A percentile compares a stretch with the other conserved stretches of the same genome.
phyloP scores from a whole-genome alignment of 2,329 filamentous ascomycete species.

The Trichoderma sp. region DNA sequence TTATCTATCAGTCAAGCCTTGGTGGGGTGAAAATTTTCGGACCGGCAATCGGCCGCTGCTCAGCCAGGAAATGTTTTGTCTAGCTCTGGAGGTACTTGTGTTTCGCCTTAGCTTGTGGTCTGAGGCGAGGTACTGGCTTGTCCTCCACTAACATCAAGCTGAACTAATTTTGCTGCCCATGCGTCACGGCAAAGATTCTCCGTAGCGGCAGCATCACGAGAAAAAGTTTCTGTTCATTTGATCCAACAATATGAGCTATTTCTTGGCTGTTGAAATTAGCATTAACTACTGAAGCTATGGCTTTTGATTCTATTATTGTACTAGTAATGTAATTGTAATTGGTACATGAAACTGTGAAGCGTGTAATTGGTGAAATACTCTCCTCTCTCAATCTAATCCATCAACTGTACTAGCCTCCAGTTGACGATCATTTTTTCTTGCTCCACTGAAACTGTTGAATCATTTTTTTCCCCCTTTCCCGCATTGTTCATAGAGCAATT shows the following conservation, averaged over 20 bases:
- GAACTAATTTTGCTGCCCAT: not conserved
- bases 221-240: not conserved
- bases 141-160: slow-evolving; percentile 2
- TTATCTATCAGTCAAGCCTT: slow-evolving; percentile 18
- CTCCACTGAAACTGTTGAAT: not conserved
- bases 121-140: not conserved
- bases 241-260: not conserved
- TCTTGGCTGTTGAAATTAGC: not conserved
- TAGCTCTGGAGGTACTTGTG: not conserved
- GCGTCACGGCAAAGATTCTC: not conserved
- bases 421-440: not conserved
- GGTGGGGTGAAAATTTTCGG: slow-evolving; percentile 26
- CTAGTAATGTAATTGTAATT: not conserved
- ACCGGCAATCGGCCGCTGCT: slow-evolving; percentile 22
- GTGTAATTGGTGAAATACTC: not conserved
- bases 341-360: not conserved
- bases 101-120: no score
- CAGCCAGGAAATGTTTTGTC: not conserved
- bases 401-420: not conserved
- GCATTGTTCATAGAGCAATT: not conserved
- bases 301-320: not conserved
- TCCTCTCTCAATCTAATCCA: not conserved
- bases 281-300: no score
- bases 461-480: not conserved
- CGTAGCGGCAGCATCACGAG: not conserved